phyloP scores from a whole-genome alignment of 1,284 basidiomycete genomes.

The Jaminaea rosea region DNA sequence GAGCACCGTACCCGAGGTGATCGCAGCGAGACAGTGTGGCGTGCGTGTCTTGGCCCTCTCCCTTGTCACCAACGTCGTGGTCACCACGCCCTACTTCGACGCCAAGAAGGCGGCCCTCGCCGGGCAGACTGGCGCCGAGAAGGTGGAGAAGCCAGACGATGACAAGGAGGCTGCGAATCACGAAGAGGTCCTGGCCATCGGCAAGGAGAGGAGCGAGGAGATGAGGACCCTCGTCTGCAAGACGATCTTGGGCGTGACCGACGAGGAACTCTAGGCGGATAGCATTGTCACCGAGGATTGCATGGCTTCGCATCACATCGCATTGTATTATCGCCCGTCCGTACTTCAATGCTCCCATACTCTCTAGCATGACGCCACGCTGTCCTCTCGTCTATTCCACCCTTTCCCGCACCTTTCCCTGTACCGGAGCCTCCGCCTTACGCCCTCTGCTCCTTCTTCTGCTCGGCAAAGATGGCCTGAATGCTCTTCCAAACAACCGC shows the following conservation, averaged over 20 bases:
- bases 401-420: no score
- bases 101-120: slow-evolving; percentile 64
- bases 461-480: slow-evolving; percentile 47
- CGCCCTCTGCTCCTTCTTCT: slow-evolving; percentile 3
- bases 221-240: neutral
- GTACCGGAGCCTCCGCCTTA: no score
- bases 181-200: slow-evolving; percentile 66
- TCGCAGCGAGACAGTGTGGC: slow-evolving; percentile 62
- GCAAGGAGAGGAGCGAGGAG: slow-evolving; percentile 40
- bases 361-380: no score
- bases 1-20: slow-evolving; percentile 82
- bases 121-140: slow-evolving; percentile 50
- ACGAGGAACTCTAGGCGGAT: no score
- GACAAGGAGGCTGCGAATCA: slow-evolving; percentile 64
- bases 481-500: slow-evolving; percentile 82
- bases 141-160: slow-evolving; percentile 52
- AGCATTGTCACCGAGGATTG: no score
- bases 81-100: slow-evolving; percentile 62
- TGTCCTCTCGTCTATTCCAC: no score
- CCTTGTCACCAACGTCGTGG: slow-evolving; percentile 71
- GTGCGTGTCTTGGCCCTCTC: slow-evolving; percentile 66
- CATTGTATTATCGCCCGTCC: no score
- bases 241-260: no score
- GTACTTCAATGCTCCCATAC: no score
- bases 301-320: no score